Evolutionary conservation across 768 basidiomycete species (phyloP), one percentile per base, ranked within the genome.

Genomic region (Boletus vinaceobasis): DNA sequence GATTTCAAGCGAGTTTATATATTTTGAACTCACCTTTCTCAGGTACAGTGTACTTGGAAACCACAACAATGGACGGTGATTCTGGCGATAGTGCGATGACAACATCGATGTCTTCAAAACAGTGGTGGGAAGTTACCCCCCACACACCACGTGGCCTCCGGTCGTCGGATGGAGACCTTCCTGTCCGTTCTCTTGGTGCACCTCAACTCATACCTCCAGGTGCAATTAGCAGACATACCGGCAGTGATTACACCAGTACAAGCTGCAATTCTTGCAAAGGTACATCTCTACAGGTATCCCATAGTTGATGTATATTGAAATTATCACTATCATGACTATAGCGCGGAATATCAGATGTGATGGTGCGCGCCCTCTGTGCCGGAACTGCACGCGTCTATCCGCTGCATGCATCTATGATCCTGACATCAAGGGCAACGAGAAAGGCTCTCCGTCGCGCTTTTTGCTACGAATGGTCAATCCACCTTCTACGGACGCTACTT

Each of bases 41-140:
- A 58, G 56, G 26, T 21, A 23, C 13, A 9, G 43, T 44, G 27
- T 42, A 42, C 39, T 56, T 56, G 54, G 19, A 26, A 35, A 36
- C 21, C 9, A 27, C 26, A 17, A 17, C 23, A 7, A 13, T 36
- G 33, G 23, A 47, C 17, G 6, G 33, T 15, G 10, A 15, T n/a
- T 10, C 3, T 7, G 33, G 17, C 9, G 33, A 47, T 17, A 17
- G 17, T n/a, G 21, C 9, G 21, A 47, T 11, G 21, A 23, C 21
- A 23, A 1, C 46, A 23, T 17, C 21, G 7, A 35, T 23, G 21
- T 2, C 46, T 23, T 21, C 46, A 35, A 8, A 35, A 23, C 33
- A 32, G 21, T 6, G 19, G n/a, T 5, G 29, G 31, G 44, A 21
- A 21, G 21, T 15, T 31, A 11, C 19, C 31, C 5, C 19, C 6